phyloP scores from a whole-genome alignment of 2,329 filamentous ascomycete species.

The Fusarium citri region DNA sequence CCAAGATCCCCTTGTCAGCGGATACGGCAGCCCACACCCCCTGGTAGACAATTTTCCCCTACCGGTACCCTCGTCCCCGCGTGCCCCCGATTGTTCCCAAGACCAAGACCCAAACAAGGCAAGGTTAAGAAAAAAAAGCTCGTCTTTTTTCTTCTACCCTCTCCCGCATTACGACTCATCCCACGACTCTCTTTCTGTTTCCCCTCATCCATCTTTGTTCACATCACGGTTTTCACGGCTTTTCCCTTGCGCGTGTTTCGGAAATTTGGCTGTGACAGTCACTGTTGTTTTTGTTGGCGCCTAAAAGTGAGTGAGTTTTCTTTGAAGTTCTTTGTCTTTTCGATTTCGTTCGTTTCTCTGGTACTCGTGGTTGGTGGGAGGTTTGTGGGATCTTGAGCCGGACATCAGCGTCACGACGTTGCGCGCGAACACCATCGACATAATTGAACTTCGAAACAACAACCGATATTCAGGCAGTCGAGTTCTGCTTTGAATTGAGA shows the following conservation, averaged over 20 bases:
- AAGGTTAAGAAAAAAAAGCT: conserved; percentile 52
- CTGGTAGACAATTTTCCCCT: conserved; percentile 49
- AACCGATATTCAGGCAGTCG: background rate
- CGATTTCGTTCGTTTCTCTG: conserved; percentile 39
- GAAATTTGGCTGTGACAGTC: conserved; percentile 57
- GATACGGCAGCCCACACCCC: conserved; percentile 48
- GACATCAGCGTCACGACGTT: conserved; percentile 26
- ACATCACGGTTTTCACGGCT: conserved; percentile 57
- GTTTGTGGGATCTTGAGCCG: conserved; percentile 28
- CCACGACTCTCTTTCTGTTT: conserved; percentile 51
- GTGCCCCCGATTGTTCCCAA: conserved; percentile 48
- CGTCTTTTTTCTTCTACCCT: conserved; percentile 49
- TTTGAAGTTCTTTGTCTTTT: conserved; percentile 29
- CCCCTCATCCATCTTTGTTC: conserved; percentile 50
- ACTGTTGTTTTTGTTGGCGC: conserved; percentile 63
- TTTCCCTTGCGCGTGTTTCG: conserved; percentile 62
- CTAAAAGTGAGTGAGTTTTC: conserved; percentile 62
- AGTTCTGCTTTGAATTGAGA: background rate
- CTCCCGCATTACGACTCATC: conserved; percentile 50
- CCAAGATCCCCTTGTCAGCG: conserved; percentile 49
- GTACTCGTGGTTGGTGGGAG: conserved; percentile 32
- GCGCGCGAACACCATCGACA: conserved; percentile 21
- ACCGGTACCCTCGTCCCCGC: conserved; percentile 50
- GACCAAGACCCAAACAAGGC: conserved; percentile 49
- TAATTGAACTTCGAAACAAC: conserved; percentile 5